phyloP scores from a whole-genome alignment of 2,329 filamentous ascomycete genomes.

The Cladobotryum protrusum region DNA sequence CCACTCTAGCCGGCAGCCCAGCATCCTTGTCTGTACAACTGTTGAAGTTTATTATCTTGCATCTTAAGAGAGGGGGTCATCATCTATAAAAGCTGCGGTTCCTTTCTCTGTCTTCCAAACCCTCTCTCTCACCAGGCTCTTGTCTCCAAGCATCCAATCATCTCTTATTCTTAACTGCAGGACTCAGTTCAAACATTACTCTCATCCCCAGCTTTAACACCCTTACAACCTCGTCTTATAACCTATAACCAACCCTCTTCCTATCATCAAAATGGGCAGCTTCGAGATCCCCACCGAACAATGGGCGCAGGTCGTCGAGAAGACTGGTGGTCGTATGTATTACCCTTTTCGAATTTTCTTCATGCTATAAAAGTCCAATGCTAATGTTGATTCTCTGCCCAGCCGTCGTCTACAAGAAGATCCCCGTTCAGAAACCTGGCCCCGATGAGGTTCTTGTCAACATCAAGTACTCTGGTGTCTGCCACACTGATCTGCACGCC shows the following conservation, averaged over 20 bases:
- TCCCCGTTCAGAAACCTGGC: constrained; percentile 73
- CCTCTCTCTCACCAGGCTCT: background rate
- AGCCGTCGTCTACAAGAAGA: constrained; percentile 69
- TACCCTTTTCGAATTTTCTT: constrained; percentile 8
- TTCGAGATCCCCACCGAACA: constrained; percentile 67
- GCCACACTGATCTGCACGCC: constrained; percentile 77
- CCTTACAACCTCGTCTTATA: background rate
- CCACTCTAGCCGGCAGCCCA: no score
- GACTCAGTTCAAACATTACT: no score
- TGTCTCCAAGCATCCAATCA: background rate
- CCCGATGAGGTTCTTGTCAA: constrained; percentile 90
- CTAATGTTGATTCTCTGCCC: constrained; percentile 6
- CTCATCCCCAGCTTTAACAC: background rate
- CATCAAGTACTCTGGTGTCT: constrained; percentile 85
- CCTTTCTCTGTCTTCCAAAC: background rate
- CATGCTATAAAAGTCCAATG: background rate
- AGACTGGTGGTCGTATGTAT: constrained; percentile 62
- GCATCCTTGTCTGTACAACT: no score
- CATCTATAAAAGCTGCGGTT: background rate
- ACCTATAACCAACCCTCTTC: background rate
- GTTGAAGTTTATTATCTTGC: no score
- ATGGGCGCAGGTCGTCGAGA: constrained; percentile 87
- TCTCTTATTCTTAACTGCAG: background rate
- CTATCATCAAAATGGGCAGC: constrained; percentile 14
- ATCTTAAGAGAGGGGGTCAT: no score